These are phyloP conservation scores for Selenicereus undatus DNA, from an alignment of 148 eudicot genomes.

Conservation along the genomic window DNA sequence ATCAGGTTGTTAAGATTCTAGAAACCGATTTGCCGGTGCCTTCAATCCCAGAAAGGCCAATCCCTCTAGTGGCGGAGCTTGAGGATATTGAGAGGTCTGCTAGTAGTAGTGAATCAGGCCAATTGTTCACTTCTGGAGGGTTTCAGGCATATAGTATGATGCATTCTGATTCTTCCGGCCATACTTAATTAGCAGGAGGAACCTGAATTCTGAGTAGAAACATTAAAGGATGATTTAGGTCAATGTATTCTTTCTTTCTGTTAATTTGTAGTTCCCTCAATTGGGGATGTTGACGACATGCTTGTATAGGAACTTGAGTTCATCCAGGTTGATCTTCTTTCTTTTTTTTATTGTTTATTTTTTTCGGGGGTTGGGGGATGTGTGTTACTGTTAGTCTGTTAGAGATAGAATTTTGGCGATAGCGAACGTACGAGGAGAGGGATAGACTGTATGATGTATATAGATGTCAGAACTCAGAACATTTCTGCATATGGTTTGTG, in stretches of 20 bases:
- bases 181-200: constrained; percentile 26
- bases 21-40: constrained; percentile 70
- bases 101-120: constrained; percentile 68
- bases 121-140: constrained; percentile 49
- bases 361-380: constrained; percentile 2
- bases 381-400: too few relatives aligned
- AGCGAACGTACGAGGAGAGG: neutral
- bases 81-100: constrained; percentile 70
- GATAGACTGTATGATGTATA: constrained; percentile 11
- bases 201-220: constrained; percentile 11
- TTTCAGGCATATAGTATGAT: constrained; percentile 49
- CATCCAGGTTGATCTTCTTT: neutral
- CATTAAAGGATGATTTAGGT: constrained; percentile 13
- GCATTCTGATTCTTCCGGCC: constrained; percentile 18
- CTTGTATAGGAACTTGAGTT: constrained; percentile 13
- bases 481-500: neutral
- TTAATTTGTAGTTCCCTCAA: neutral
- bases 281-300: neutral
- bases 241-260: neutral
- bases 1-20: constrained; percentile 76
- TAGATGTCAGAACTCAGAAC: neutral
- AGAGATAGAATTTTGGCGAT: neutral
- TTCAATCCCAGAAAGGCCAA: constrained; percentile 70
- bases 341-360: neutral
- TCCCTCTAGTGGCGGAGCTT: constrained; percentile 50